Percentiles rank a stretch among this genome's conserved stretches.
Evolutionary conservation across 352 stramenopile species (phyloP).

Genomic region (Phytophthora pistaciae): DNA sequence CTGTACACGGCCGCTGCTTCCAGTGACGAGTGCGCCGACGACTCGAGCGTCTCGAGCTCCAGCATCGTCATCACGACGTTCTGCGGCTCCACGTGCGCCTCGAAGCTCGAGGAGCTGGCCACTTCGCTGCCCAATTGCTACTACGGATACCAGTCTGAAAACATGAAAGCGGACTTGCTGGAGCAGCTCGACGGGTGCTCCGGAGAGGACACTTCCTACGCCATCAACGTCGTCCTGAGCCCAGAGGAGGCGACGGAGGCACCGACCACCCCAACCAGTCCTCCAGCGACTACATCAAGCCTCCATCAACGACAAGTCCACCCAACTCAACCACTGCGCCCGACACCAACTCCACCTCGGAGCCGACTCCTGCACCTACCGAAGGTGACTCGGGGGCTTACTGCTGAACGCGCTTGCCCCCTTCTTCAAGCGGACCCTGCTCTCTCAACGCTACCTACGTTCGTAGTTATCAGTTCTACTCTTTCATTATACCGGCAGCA

Average conservation of each 20-base stretch:
- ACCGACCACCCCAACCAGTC: slow-evolving; percentile 5
- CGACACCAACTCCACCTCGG: slow-evolving; percentile 18
- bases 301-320: slow-evolving; percentile 13
- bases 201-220: slow-evolving; percentile 8
- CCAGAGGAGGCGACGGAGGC: slow-evolving; percentile 11
- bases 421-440: not conserved
- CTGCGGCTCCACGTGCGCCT: slow-evolving; percentile 19
- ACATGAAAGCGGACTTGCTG: slow-evolving; percentile 21
- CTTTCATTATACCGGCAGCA: not conserved
- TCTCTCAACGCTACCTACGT: slow-evolving; percentile 9
- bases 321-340: slow-evolving; percentile 9
- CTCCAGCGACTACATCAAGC: slow-evolving; percentile 3
- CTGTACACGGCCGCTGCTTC: slow-evolving; percentile 22
- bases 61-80: slow-evolving; percentile 20
- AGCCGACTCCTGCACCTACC: slow-evolving; percentile 20
- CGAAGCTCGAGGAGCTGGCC: slow-evolving; percentile 25
- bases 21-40: slow-evolving; percentile 21
- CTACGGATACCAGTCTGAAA: slow-evolving; percentile 29
- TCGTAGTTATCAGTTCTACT: not conserved
- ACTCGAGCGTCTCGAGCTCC: slow-evolving; percentile 20
- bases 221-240: slow-evolving; percentile 15
- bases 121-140: slow-evolving; percentile 28
- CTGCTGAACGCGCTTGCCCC: slow-evolving; percentile 11
- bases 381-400: slow-evolving; percentile 12
- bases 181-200: slow-evolving; percentile 16